A percentile compares a stretch with the other conserved stretches of the same genome.
Conservation (phyloP, 169 alveolate species). For the Amoebophrya sp. region DNA sequence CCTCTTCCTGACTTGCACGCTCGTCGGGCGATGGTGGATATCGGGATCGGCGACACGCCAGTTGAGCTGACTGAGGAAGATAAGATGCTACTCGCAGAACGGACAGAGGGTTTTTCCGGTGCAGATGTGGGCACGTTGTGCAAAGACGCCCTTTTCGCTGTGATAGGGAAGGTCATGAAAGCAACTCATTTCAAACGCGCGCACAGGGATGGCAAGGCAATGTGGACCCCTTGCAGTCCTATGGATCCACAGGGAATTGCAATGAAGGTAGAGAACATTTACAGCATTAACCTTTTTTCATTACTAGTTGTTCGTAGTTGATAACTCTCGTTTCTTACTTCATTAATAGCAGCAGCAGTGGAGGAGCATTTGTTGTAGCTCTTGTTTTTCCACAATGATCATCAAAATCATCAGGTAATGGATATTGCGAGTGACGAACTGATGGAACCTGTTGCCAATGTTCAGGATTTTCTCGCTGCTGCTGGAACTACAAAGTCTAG, state of each 20-base stretch:
- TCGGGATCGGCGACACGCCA: neutral
- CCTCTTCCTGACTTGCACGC: constrained; percentile 95
- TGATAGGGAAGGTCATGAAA: constrained; percentile 73
- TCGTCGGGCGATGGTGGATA: constrained; percentile 55
- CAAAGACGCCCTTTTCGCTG: constrained; percentile 82
- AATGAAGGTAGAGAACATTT: too few relatives aligned
- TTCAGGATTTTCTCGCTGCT: neutral
- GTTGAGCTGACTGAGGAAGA: neutral
- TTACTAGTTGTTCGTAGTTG: too few relatives aligned
- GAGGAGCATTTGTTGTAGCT: too few relatives aligned
- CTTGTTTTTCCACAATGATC: too few relatives aligned
- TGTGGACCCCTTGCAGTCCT: constrained; percentile 36
- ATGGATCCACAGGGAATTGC: too few relatives aligned
- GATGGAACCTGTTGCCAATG: neutral
- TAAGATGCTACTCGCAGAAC: neutral
- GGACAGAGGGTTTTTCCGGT: constrained; percentile 81
- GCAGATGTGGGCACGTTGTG: constrained; percentile 78
- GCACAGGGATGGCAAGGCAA: neutral
- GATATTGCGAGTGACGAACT: neutral
- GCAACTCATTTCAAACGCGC: constrained; percentile 72
- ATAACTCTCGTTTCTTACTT: too few relatives aligned
- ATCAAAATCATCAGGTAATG: too few relatives aligned
- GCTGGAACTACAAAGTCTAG: neutral
- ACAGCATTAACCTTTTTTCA: too few relatives aligned
- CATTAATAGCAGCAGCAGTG: too few relatives aligned